Evolutionary conservation across 768 basidiomycete species (phyloP), one percentile per base, ranked within the genome.

Genomic region (Crucibulum laeve): DNA sequence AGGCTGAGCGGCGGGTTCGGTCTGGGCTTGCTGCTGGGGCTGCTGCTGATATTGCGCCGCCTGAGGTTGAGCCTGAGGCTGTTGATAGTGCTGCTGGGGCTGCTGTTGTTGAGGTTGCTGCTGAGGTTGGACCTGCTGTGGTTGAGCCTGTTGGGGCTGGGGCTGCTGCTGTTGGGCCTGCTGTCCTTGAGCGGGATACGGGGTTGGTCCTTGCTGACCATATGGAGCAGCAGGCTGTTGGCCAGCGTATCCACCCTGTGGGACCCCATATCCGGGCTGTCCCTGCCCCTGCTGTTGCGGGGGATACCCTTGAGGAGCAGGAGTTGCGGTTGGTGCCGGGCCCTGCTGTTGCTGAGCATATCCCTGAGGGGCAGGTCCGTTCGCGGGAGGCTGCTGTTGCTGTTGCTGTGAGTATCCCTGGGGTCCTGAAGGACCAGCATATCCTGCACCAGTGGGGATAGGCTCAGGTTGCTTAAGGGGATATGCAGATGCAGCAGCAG

Each of bases 141-240:
- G 38, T 24, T 48, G 49, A 23, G 28, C 33, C 5, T 40, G 44
- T n/a, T 36, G 47, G 6, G 25, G 18, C 2, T 34, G 42, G 17
- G 36, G 17, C 21, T 32, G 25, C 15, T 13, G 25, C 46, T 48
- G 65, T 56, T 11, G 52, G 40, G 44, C 52, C 35, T 43, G 54
- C 43, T 53, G 53, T 3, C 44, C 56, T 34, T 59, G 73, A 15
- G 54, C 58, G 36, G 72, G 67, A 49, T 67, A 65, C 21, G 61
- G 65, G 5, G 53, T 66, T 22, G 65, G 67, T 3, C 69, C 73
- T 33, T 71, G 69, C 4, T 64, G 62, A 17, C 60, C 60, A 39
- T 66, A 67, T 13, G 59, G 65, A 25, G 46, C 60, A 48, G 55
- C 65, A 10, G 52, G 64, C 51, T 61, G 72, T 48, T 55, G 61